Conservation (phyloP, 495 filamentous ascomycete species). For the Podospora pseudocomata region DNA sequence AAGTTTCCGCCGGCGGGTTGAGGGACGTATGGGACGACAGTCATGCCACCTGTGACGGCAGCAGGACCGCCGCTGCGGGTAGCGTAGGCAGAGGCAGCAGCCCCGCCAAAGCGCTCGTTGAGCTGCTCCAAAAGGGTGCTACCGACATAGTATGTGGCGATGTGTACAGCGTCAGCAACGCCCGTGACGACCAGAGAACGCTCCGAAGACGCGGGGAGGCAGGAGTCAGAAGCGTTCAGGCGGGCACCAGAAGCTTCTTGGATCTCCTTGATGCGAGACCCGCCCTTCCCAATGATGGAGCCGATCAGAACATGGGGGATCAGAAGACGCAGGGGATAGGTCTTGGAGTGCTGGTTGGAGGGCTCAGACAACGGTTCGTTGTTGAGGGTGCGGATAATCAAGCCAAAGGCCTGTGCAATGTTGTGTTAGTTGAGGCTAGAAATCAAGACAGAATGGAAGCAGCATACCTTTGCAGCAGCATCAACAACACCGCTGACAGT, state of each 20-base stretch:
- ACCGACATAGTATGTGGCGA: constrained; percentile 96
- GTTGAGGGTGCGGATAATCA: constrained; percentile 97
- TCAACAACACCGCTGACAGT: constrained; percentile 95
- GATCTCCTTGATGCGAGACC: constrained; percentile 93
- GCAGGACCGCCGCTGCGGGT: constrained; percentile 91
- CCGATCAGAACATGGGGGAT: constrained; percentile 97
- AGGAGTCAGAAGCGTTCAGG: constrained; percentile 92
- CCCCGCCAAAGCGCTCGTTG: constrained; percentile 91
- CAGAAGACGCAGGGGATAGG: constrained; percentile 91
- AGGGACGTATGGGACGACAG: constrained; percentile 92
- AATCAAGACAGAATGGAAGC: constrained; percentile 2
- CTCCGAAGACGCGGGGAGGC: constrained; percentile 89
- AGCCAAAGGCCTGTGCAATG: constrained; percentile 79
- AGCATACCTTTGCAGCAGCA: constrained; percentile 88
- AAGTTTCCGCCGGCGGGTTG: constrained; percentile 89
- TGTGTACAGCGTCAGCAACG: constrained; percentile 92
- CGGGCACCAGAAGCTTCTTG: constrained; percentile 96
- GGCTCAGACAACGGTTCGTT: constrained; percentile 84
- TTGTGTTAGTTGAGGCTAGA: constrained; percentile 14
- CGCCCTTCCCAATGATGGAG: constrained; percentile 96
- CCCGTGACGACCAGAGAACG: constrained; percentile 92
- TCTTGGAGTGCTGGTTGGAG: constrained; percentile 90
- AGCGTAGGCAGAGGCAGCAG: constrained; percentile 93
- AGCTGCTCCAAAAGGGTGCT: constrained; percentile 94
- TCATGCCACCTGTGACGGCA: constrained; percentile 93